A percentile compares a stretch with the other conserved stretches of the same genome.
Evolutionary conservation across 2,329 filamentous ascomycete genomes (phyloP).

Genomic region (Fusarium stilboides): DNA sequence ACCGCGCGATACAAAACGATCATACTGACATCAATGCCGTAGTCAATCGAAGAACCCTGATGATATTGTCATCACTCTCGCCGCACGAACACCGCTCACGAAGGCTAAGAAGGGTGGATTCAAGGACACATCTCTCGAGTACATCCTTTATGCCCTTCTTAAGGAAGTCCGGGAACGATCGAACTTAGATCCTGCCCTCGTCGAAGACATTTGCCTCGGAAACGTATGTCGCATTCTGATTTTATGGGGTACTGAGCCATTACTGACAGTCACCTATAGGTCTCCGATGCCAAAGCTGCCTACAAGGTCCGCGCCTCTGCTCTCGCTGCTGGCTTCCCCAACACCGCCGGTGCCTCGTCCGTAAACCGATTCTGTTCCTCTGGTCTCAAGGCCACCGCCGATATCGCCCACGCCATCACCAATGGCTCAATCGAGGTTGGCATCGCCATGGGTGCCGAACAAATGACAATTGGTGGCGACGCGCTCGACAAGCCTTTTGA

Average conservation of each 20-base stretch:
- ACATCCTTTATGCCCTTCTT: slow-evolving; percentile 85
- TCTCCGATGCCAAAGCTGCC: slow-evolving; percentile 86
- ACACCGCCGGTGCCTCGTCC: slow-evolving; percentile 84
- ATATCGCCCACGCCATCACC: slow-evolving; percentile 91
- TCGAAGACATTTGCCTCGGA: slow-evolving; percentile 93
- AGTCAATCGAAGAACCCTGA: slow-evolving; percentile 95
- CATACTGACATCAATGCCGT: slow-evolving; percentile 12
- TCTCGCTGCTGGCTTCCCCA: slow-evolving; percentile 93
- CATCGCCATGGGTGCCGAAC: slow-evolving; percentile 89
- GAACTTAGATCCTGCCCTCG: slow-evolving; percentile 82
- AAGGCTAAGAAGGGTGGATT: slow-evolving; percentile 94
- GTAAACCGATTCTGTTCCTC: slow-evolving; percentile 98
- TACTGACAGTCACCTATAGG: slow-evolving; percentile 61
- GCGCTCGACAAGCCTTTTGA: slow-evolving; percentile 81
- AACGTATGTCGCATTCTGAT: slow-evolving; percentile 72
- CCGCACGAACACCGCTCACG: slow-evolving; percentile 87
- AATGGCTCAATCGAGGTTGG: slow-evolving; percentile 88
- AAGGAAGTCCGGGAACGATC: slow-evolving; percentile 81
- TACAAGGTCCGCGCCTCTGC: slow-evolving; percentile 93
- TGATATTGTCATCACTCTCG: slow-evolving; percentile 96
- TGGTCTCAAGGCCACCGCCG: slow-evolving; percentile 93
- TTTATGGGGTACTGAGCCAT: not conserved
- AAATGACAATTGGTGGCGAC: slow-evolving; percentile 85
- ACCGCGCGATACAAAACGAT: not conserved
- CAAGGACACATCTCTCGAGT: slow-evolving; percentile 94